Evolutionary conservation across 768 basidiomycete genomes (phyloP).

Genomic region (Trametes cingulata): DNA sequence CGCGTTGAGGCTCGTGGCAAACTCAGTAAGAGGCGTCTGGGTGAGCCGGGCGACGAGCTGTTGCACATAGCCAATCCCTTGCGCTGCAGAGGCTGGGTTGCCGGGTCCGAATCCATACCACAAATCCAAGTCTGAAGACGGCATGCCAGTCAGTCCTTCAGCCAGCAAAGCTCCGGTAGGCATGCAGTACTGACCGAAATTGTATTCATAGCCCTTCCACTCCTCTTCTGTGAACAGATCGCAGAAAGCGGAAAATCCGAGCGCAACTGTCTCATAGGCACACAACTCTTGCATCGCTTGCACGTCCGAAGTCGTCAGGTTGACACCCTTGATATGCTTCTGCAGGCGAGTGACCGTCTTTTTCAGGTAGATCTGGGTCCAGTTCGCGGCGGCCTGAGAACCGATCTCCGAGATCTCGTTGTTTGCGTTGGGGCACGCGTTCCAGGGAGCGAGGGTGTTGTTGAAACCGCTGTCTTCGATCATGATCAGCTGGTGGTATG

Average conservation of each 20-base stretch:
- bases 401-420: conserved; percentile 30
- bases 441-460: conserved; percentile 48
- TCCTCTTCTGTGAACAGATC: conserved; percentile 52
- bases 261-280: conserved; percentile 49
- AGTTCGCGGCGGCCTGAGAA: conserved; percentile 29
- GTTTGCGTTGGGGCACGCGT: conserved; percentile 34
- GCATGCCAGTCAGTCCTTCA: background rate
- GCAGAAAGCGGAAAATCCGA: conserved; percentile 53
- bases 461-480: conserved; percentile 48
- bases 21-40: conserved; percentile 36
- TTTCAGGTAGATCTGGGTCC: conserved; percentile 43
- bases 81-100: conserved; percentile 40
- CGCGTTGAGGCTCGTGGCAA: conserved; percentile 48
- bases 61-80: conserved; percentile 43
- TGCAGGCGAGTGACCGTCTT: conserved; percentile 39
- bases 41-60: conserved; percentile 47
- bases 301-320: conserved; percentile 33
- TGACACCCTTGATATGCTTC: conserved; percentile 33
- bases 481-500: conserved; percentile 50
- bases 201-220: conserved; percentile 52
- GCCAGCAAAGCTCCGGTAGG: no score
- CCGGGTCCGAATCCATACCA: conserved; percentile 47
- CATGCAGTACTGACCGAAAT: conserved; percentile 30
- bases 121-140: conserved; percentile 24
- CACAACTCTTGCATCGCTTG: conserved; percentile 40